Evolutionary conservation across 1,284 basidiomycete species (phyloP).

Genomic region (Sutorius eximius): DNA sequence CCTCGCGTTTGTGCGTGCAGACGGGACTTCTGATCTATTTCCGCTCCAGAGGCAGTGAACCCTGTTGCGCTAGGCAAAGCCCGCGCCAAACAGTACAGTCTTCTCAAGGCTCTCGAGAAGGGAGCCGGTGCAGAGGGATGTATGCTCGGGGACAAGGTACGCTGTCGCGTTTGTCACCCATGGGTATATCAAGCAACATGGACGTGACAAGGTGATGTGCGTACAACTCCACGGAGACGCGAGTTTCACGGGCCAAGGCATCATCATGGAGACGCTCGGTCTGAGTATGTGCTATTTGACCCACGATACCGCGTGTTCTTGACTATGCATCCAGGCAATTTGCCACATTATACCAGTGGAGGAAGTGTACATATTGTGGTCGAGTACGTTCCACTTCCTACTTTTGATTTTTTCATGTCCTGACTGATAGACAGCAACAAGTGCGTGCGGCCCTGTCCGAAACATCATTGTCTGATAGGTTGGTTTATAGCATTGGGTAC

Average conservation of each 20-base stretch:
- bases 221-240: constrained; percentile 90
- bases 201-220: constrained; percentile 60
- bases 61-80: constrained; percentile 88
- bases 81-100: constrained; percentile 86
- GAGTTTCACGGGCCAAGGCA: constrained; percentile 85
- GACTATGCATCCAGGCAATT: constrained; percentile 51
- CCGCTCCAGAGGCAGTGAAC: constrained; percentile 72
- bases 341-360: constrained; percentile 87
- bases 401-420: constrained; percentile 62
- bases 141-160: constrained; percentile 71
- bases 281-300: constrained; percentile 54
- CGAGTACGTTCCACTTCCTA: constrained; percentile 56
- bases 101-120: constrained; percentile 60
- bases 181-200: not conserved
- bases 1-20: not conserved
- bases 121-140: constrained; percentile 52
- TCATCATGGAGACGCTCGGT: constrained; percentile 86
- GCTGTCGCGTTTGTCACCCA: not conserved
- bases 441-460: constrained; percentile 33
- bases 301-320: not conserved
- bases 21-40: not conserved
- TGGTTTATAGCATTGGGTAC: constrained; percentile 72
- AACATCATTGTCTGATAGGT: not conserved
- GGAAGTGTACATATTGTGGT: constrained; percentile 90
- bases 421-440: constrained; percentile 46